These are phyloP conservation scores for Hypoxylon sp. DNA, from an alignment of 2,329 filamentous ascomycete species.

Conservation along the genomic window DNA sequence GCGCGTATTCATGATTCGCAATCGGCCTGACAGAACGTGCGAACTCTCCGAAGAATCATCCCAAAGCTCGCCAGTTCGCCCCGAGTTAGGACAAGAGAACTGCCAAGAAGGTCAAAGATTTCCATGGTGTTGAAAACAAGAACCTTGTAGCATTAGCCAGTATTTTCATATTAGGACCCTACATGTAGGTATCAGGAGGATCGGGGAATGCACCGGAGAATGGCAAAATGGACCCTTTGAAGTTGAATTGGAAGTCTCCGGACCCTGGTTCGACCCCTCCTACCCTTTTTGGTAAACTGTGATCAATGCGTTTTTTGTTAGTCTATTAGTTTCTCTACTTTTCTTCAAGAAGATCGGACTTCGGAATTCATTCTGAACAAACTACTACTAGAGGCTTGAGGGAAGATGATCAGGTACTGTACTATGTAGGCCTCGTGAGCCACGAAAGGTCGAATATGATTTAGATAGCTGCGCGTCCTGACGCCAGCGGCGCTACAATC, in stretches of 20 bases:
- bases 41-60: constrained; percentile 25
- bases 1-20: constrained; percentile 25
- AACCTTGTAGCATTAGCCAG: background rate
- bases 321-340: constrained; percentile 6
- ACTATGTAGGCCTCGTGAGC: constrained; percentile 1
- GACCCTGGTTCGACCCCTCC: constrained; percentile 33
- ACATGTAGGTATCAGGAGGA: constrained; percentile 7
- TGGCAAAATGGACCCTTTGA: constrained; percentile 14
- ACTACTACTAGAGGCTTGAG: background rate
- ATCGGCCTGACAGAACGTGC: constrained; percentile 25
- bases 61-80: constrained; percentile 16
- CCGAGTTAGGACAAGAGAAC: constrained; percentile 9
- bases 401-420: background rate
- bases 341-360: constrained; percentile 10
- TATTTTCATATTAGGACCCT: constrained; percentile 4
- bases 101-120: constrained; percentile 3
- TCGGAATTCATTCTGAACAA: constrained; percentile 15
- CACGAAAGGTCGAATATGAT: constrained; percentile 1
- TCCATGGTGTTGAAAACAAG: background rate
- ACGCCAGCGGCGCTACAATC: constrained; percentile 4
- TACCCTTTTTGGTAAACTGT: constrained; percentile 37
- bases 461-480: background rate
- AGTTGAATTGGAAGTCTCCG: constrained; percentile 34
- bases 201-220: constrained; percentile 21
- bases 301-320: constrained; percentile 16